phyloP scores from a whole-genome alignment of 768 basidiomycete genomes.

The Boletus vermiculosoides region DNA sequence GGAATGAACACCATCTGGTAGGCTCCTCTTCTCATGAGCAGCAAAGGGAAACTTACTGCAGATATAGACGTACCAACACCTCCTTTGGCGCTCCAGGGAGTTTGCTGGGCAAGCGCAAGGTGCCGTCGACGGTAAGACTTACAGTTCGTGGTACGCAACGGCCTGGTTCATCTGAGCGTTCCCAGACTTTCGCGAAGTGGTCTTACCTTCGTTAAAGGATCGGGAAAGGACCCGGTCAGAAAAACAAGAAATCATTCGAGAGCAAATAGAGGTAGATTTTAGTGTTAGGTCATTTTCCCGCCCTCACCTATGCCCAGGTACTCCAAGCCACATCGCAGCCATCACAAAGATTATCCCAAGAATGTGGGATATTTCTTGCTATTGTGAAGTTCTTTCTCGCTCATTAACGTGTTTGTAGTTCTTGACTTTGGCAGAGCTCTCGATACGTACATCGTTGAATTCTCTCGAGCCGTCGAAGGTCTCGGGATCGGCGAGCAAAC shows the following conservation, averaged over 20 bases:
- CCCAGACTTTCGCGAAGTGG: slow-evolving; percentile 18
- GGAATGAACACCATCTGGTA: slow-evolving; percentile 18
- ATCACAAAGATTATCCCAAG: slow-evolving; percentile 20
- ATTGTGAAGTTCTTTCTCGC: background rate
- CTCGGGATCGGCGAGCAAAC: slow-evolving; percentile 5
- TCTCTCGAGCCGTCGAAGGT: slow-evolving; percentile 12
- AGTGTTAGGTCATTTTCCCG: background rate
- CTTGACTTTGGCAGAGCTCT: slow-evolving; percentile 15
- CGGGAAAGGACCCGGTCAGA: background rate
- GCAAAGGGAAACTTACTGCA: background rate
- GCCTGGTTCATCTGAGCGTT: background rate
- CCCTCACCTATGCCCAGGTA: slow-evolving; percentile 9
- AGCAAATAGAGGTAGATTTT: slow-evolving; percentile 13
- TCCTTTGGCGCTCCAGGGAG: slow-evolving; percentile 22
- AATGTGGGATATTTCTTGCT: slow-evolving; percentile 6
- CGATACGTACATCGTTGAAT: slow-evolving; percentile 14
- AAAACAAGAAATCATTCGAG: slow-evolving; percentile 17
- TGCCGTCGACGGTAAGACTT: slow-evolving; percentile 14
- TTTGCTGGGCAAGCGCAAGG: slow-evolving; percentile 21
- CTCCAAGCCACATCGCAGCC: slow-evolving; percentile 17
- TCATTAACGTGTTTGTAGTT: slow-evolving; percentile 3
- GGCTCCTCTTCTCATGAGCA: background rate
- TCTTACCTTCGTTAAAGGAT: slow-evolving; percentile 17
- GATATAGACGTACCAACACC: slow-evolving; percentile 12
- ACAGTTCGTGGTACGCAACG: fast-evolving